phyloP scores from a whole-genome alignment of 106 monocot species.

The Alisma plantagoaquatica region DNA sequence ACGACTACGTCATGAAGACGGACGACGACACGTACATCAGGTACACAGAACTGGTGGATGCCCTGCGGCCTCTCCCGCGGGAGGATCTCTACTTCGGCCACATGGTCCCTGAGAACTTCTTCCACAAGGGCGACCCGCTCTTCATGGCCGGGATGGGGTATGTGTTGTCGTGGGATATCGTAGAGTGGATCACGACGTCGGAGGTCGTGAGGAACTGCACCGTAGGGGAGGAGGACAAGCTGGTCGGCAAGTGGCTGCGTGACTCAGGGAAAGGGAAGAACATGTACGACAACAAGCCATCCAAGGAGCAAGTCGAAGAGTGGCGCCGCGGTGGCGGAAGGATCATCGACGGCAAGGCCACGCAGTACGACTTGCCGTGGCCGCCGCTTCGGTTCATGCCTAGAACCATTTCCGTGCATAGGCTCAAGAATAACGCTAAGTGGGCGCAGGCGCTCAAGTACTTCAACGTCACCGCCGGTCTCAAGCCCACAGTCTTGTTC shows the following conservation, averaged over 20 bases:
- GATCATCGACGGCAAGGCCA: slow-evolving; percentile 3
- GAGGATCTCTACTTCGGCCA: slow-evolving; percentile 40
- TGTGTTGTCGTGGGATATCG: too few species aligned
- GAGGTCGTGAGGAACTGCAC: slow-evolving; percentile 10
- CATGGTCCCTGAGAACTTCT: slow-evolving; percentile 19
- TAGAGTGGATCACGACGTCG: slow-evolving; percentile 25
- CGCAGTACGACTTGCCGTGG: neutral
- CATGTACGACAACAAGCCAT: neutral
- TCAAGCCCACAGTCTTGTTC: too few species aligned
- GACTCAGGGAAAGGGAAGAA: slow-evolving; percentile 25
- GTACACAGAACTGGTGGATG: slow-evolving; percentile 21
- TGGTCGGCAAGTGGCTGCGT: slow-evolving; percentile 25
- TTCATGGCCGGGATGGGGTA: slow-evolving; percentile 64
- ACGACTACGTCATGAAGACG: too few species aligned
- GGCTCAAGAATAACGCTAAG: neutral
- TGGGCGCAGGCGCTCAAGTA: too few species aligned
- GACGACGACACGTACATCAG: slow-evolving; percentile 47
- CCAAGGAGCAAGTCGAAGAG: too few species aligned
- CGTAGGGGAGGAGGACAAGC: slow-evolving; percentile 30
- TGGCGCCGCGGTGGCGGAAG: too few species aligned
- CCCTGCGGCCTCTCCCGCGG: slow-evolving; percentile 23
- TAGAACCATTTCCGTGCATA: slow-evolving; percentile 8
- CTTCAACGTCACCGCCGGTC: too few species aligned
- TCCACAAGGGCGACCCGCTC: slow-evolving; percentile 19
- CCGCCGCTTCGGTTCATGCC: neutral